These are phyloP conservation scores for Abortiporus biennis DNA, from an alignment of 1,284 basidiomycete genomes.

Conservation along the genomic window DNA sequence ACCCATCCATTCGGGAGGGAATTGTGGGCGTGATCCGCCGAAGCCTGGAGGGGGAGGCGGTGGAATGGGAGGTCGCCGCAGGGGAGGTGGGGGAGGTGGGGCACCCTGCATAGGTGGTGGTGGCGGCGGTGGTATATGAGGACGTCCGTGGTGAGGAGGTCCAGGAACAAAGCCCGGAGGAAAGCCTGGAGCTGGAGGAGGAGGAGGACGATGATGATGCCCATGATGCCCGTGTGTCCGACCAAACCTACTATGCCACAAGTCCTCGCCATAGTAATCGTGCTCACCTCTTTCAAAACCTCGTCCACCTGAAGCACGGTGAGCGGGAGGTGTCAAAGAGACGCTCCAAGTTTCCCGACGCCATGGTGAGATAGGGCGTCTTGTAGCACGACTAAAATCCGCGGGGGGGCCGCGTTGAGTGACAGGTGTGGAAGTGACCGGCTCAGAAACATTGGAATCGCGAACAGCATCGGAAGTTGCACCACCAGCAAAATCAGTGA, in stretches of 20 bases:
- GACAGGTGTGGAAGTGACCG: slow-evolving; percentile 17
- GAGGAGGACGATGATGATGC: no score
- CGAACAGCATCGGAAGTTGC: slow-evolving; percentile 1
- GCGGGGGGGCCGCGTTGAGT: slow-evolving; percentile 7
- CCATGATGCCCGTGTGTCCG: not conserved
- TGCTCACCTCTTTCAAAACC: no score
- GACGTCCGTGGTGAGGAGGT: slow-evolving; percentile 13
- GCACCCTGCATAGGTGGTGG: slow-evolving; percentile 6
- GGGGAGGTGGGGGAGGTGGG: slow-evolving; percentile 15
- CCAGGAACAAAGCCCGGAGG: slow-evolving; percentile 21
- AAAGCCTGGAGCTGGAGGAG: slow-evolving; percentile 1
- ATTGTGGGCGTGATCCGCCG: no score
- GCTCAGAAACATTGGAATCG: slow-evolving; percentile 9
- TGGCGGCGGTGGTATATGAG: slow-evolving; percentile 5
- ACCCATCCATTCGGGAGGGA: not conserved
- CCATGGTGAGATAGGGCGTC: slow-evolving; percentile 1
- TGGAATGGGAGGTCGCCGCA: slow-evolving; percentile 9
- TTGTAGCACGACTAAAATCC: not conserved
- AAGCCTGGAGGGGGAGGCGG: slow-evolving; percentile 7
- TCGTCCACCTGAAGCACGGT: not conserved
- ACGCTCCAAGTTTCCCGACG: slow-evolving; percentile 5
- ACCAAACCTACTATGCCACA: no score
- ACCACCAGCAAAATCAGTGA: slow-evolving; percentile 33
- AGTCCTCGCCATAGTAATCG: no score
- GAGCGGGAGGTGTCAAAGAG: not conserved